Base-by-base conservation (phyloP, 768 basidiomycete species). In the Agaricus sinodeliciosus region DNA sequence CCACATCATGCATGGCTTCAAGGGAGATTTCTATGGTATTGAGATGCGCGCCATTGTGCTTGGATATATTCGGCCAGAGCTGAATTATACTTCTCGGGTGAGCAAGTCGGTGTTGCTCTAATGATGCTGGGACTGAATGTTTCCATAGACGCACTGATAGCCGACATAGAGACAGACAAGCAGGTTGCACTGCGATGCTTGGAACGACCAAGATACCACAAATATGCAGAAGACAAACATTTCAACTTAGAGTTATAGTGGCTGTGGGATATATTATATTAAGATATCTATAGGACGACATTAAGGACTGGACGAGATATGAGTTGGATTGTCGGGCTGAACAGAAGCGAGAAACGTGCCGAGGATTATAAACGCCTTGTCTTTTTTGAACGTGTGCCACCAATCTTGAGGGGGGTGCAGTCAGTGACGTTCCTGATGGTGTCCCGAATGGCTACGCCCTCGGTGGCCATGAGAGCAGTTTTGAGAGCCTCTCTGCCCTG, bases 161-260 rank as follows among this genome's bases (percentile, higher is more conserved):
- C 91, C 48, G 96, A 99, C 64, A 99, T 99, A 58, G 84, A 97
- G 57, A 85, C 78, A 5, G 96, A 99, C 73, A 97, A 93, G 66
- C 77, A 71, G 42, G 96, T 98, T 13, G 89, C 94, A 3, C 61
- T 87, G 37, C 82, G 79, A 43, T 93, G 85, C 8, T 67, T 96
- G 26, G 74, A 81, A 52, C 76, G 95, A 55, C 79, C 84, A n/a
- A 81, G 61, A 35, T 97, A 96, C 65, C 69, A 75, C 56, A 72
- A 67, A 57, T 87, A 77, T 60, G 57, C 57, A 35, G 64, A 62
- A 19, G 75, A 83, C 58, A 55, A 67, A 2, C 74, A 74, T 63
- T 79, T 81, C 60, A 54, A 56, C 37, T 50, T 60, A 35, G 41
- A 42, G 41, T 57, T 56, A 25, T 19, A 57, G 22, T 48, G 35